Percentiles rank a stretch among this genome's conserved stretches.
These are phyloP conservation scores for Saturnispora mendoncae DNA, from an alignment of 805 yeast genomes.

Conservation along the genomic window DNA sequence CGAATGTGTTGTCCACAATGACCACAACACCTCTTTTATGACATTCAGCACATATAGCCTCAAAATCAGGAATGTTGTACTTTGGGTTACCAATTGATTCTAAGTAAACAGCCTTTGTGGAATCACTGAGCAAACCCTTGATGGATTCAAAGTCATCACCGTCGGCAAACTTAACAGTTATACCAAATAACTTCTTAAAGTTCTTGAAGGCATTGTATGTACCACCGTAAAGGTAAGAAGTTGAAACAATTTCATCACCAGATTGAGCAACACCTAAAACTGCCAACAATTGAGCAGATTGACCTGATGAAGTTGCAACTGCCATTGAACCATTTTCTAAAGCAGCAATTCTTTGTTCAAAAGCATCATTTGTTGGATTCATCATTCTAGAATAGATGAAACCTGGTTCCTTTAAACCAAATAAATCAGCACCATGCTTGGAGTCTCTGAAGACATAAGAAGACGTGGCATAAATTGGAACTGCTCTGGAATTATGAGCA, in stretches of 20 bases:
- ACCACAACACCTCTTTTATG: conserved; percentile 84
- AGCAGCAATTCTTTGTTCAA: conserved; percentile 87
- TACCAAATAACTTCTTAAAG: conserved; percentile 73
- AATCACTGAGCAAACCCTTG: conserved; percentile 65
- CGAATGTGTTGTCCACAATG: conserved; percentile 93
- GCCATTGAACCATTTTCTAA: conserved; percentile 91
- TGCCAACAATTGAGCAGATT: conserved; percentile 88
- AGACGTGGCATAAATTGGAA: conserved; percentile 87
- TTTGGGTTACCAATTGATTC: conserved; percentile 92
- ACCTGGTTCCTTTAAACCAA: conserved; percentile 77
- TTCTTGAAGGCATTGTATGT: conserved; percentile 93
- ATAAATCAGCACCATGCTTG: conserved; percentile 84
- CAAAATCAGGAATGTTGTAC: conserved; percentile 87
- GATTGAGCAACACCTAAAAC: conserved; percentile 72
- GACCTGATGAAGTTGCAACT: conserved; percentile 88
- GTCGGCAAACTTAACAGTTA: conserved; percentile 73
- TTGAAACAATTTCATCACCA: conserved; percentile 86
- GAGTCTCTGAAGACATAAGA: conserved; percentile 85
- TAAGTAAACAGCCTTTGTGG: conserved; percentile 81
- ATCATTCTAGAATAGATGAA: conserved; percentile 81
- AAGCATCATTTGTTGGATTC: conserved; percentile 89
- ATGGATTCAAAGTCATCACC: conserved; percentile 72
- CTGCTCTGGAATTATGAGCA: conserved; percentile 71
- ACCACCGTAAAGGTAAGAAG: conserved; percentile 89
- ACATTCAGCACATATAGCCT: conserved; percentile 62